Conservation (phyloP, 1,284 basidiomycete species). For the Tremellales sp. region DNA sequence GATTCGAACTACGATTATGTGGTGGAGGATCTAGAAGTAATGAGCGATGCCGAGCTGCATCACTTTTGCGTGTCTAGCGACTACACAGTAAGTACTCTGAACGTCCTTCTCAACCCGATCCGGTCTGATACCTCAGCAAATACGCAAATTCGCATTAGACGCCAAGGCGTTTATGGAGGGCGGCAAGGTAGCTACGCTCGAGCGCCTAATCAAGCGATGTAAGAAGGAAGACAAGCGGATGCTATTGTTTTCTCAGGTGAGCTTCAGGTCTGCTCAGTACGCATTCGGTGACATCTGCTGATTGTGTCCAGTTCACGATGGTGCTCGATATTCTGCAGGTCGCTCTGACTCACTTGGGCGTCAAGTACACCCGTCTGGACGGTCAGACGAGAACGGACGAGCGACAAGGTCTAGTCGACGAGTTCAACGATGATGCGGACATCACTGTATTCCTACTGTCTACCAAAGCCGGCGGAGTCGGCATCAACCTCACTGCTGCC, state of each 20-base stretch:
- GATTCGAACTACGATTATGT: conserved; percentile 74
- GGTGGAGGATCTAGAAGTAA: conserved; percentile 80
- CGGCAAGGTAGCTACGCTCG: conserved; percentile 77
- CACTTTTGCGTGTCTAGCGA: conserved; percentile 62
- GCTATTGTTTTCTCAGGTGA: conserved; percentile 87
- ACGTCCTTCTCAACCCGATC: neutral
- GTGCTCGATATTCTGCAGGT: conserved; percentile 87
- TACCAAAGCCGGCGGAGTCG: conserved; percentile 77
- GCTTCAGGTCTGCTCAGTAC: conserved; percentile 16
- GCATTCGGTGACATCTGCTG: conserved; percentile 1
- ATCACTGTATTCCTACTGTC: conserved; percentile 92
- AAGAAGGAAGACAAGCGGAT: conserved; percentile 70
- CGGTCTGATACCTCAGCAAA: conserved; percentile 56
- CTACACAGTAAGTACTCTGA: conserved; percentile 63
- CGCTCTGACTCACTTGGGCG: conserved; percentile 70
- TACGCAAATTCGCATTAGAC: conserved; percentile 70
- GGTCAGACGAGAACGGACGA: conserved; percentile 92
- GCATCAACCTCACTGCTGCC: conserved; percentile 84
- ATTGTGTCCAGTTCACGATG: conserved; percentile 72
- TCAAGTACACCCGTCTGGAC: conserved; percentile 83
- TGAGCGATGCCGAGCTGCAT: conserved; percentile 92
- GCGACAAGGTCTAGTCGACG: conserved; percentile 88
- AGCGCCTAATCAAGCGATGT: conserved; percentile 69
- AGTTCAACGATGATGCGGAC: conserved; percentile 89
- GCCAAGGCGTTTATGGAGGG: conserved; percentile 77